A percentile compares a stretch with the other conserved stretches of the same genome.
phyloP scores from a whole-genome alignment of 345 rosid species.

The Melaleuca alternifolia region DNA sequence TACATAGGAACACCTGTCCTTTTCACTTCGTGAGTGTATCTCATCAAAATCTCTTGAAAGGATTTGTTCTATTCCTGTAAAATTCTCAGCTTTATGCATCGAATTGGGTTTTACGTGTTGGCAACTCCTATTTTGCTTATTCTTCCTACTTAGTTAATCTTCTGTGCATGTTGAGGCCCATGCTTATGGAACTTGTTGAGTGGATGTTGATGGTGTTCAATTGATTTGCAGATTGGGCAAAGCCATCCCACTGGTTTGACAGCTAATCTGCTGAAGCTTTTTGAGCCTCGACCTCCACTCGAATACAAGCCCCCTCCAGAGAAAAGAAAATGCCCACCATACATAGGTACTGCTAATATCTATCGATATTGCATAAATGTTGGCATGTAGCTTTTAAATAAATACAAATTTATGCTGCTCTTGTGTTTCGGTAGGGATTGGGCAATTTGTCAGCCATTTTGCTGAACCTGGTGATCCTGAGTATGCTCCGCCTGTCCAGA shows the following conservation, averaged over 20 bases:
- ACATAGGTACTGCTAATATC: slow-evolving; percentile 32
- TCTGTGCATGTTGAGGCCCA: not conserved
- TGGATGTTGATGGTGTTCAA: not conserved
- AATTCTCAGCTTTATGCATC: not conserved
- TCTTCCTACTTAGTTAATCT: not conserved
- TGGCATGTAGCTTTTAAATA: not conserved
- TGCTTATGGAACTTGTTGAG: not conserved
- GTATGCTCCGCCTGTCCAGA: slow-evolving; percentile 72
- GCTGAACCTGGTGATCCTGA: slow-evolving; percentile 87
- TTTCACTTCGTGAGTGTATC: not conserved
- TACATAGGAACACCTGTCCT: not conserved
- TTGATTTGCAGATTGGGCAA: slow-evolving; percentile 77
- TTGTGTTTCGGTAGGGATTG: slow-evolving; percentile 50
- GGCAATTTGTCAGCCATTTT: slow-evolving; percentile 66
- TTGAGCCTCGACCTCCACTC: slow-evolving; percentile 86
- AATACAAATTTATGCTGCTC: not conserved
- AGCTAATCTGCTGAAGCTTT: slow-evolving; percentile 72
- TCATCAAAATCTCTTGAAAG: not conserved
- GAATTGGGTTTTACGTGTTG: not conserved
- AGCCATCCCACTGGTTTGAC: slow-evolving; percentile 97
- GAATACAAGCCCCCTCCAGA: slow-evolving; percentile 83
- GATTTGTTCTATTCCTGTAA: not conserved
- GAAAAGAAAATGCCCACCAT: slow-evolving; percentile 81
- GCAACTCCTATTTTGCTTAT: not conserved
- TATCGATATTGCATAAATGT: not conserved